A percentile compares a stretch with the other conserved stretches of the same genome.
Conservation (phyloP, 139 green algal genomes). For the Coelastrella sp. region DNA sequence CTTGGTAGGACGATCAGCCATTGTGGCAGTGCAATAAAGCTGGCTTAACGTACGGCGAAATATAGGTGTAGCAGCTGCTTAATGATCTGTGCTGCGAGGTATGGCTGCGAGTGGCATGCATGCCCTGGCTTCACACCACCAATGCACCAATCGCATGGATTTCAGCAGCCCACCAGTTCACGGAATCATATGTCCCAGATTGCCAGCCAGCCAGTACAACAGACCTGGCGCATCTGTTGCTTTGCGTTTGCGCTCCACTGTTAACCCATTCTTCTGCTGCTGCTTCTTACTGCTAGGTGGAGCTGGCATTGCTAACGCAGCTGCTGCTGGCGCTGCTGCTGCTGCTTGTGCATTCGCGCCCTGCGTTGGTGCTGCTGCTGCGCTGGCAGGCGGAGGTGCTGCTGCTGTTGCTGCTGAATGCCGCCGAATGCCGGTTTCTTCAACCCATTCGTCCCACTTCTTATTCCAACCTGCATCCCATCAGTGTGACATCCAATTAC, state of each 20-base stretch:
- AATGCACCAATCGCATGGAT: too few relatives aligned
- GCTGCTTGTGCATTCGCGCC: not conserved
- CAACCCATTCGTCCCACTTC: constrained; percentile 87
- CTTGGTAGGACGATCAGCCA: too few relatives aligned
- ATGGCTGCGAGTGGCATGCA: too few relatives aligned
- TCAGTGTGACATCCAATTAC: too few relatives aligned
- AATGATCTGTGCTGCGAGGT: too few relatives aligned
- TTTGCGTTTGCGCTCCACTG: not conserved
- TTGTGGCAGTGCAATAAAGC: too few relatives aligned
- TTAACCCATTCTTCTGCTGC: not conserved
- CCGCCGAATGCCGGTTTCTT: constrained; percentile 67
- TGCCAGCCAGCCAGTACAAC: not conserved
- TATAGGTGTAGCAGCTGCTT: too few relatives aligned
- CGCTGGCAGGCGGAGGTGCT: not conserved
- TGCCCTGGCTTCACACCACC: too few relatives aligned
- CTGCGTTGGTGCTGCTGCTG: not conserved
- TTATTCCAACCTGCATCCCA: constrained; percentile 75
- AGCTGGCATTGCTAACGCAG: not conserved
- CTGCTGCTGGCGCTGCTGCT: not conserved
- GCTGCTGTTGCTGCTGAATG: not conserved
- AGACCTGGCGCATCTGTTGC: not conserved
- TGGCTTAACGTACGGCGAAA: too few relatives aligned
- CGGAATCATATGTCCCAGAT: not conserved
- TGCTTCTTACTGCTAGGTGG: not conserved
- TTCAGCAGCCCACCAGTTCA: not conserved